Base-by-base conservation (phyloP, 352 stramenopile genomes). In the Globisporangium spinosum region DNA sequence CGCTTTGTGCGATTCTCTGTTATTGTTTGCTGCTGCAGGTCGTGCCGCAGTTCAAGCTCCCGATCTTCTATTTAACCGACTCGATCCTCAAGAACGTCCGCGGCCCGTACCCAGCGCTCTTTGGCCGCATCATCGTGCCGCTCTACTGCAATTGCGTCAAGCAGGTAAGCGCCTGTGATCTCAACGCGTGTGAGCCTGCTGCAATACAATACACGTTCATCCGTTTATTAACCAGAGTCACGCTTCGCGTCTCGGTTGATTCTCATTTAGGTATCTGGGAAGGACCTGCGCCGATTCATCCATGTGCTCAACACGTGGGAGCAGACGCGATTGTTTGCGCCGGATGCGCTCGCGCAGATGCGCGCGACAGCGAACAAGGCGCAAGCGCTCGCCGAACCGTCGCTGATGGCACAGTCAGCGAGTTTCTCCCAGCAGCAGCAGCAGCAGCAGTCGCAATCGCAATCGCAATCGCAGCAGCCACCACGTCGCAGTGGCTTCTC, bases 41-140 rank as follows among this genome's bases (percentile, higher is more conserved):
- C 1, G 76, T 80, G 13, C 80, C 88, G 2, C 86, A 92, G 51
- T 95, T 85, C 77, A 95, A 95, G 72, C 74, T 97, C n/a, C 85
- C 89, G 25, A 94, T 95, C 64, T 93, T 96, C 67, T 97, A 97
- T 72, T 71, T 97, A 23, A 96, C 88, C 10, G 89, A 97, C 70
- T 97, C 89, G 13, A 97, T 97, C 66, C 76, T 97, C 40, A 96
- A 95, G 79, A 97, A 97, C 63, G 83, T 96, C 8, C 71, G 80
- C 13, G 88, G 86, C 0, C 81, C 84, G 57, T 97, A 97, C 71
- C 45, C 84, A 9, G 25, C 74, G 34, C 79, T 96, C 0, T 88
- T 97, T 27, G 73, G 77, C 2, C 71, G 75, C 34, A 87, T 86
- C 56, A 91, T 97, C 43, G 83, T 91, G 12, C 83, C 83, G 58